Evolutionary conservation across 495 filamentous ascomycete genomes (phyloP).

Genomic region (Penicillium parvum): DNA sequence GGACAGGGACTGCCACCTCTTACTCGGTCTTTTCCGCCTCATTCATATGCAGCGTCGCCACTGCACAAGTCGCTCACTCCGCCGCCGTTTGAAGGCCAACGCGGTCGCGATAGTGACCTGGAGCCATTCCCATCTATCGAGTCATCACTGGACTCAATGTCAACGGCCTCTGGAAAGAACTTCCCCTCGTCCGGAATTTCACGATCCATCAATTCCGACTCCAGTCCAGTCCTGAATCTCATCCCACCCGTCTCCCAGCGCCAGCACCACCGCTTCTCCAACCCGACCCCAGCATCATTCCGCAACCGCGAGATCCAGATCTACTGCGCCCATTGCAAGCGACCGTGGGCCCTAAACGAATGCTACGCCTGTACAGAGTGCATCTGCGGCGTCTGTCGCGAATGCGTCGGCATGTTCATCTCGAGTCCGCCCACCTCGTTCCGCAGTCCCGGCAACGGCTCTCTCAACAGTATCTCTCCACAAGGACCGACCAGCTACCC

Average conservation of each 20-base stretch:
- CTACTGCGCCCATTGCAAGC: conserved; percentile 79
- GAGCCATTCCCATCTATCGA: conserved; percentile 87
- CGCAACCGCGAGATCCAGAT: conserved; percentile 65
- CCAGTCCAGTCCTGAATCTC: conserved; percentile 45
- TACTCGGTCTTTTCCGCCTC: conserved; percentile 52
- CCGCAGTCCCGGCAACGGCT: conserved; percentile 35
- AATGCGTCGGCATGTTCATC: conserved; percentile 77
- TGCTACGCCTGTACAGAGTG: conserved; percentile 92
- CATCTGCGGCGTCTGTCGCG: conserved; percentile 83
- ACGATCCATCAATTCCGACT: conserved; percentile 44
- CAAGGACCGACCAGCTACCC: conserved; percentile 41
- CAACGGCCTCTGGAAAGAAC: conserved; percentile 51
- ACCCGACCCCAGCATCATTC: conserved; percentile 42
- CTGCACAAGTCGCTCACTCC: conserved; percentile 81
- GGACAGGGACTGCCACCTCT: conserved; percentile 31
- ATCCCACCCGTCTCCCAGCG: conserved; percentile 38
- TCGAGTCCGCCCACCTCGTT: conserved; percentile 41
- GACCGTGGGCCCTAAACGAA: conserved; percentile 65
- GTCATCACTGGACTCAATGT: conserved; percentile 55
- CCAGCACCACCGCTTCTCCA: conserved; percentile 47
- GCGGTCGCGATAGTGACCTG: conserved; percentile 49
- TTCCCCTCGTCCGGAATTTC: conserved; percentile 58
- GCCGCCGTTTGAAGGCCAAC: conserved; percentile 61
- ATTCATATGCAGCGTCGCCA: conserved; percentile 80
- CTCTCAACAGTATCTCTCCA: conserved; percentile 21